These are phyloP conservation scores for Malus hybrid DNA, from an alignment of 331 rosid genomes.

Conservation along the genomic window DNA sequence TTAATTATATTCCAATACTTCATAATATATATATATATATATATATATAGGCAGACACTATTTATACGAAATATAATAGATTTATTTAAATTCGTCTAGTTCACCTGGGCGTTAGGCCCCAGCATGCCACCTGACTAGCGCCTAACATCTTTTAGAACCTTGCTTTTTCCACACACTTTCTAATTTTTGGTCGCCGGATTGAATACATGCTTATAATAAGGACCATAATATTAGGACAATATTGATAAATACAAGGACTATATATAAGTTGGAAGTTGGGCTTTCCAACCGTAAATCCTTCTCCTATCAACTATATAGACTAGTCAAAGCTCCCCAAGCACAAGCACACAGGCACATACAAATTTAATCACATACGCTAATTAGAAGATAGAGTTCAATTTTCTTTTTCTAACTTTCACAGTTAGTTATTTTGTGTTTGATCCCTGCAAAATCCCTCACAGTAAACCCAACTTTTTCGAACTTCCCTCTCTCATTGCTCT, in stretches of 20 bases:
- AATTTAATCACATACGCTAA: neutral
- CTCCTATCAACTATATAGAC: neutral
- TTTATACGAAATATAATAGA: too few species aligned
- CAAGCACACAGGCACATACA: neutral
- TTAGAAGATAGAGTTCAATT: neutral
- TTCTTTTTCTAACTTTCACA: neutral
- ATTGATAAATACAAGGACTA: neutral
- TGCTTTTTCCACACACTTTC: too few species aligned
- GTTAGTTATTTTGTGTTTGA: constrained; percentile 10
- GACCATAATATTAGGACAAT: neutral
- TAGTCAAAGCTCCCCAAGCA: neutral
- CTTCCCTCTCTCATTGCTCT: constrained; percentile 70
- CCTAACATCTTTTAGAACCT: too few species aligned
- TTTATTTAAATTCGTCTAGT: too few species aligned
- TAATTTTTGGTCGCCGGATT: too few species aligned
- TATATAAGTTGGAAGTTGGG: constrained; percentile 3
- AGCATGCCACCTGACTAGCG: too few species aligned
- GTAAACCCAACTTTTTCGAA: constrained; percentile 91
- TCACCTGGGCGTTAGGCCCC: too few species aligned
- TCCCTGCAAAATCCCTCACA: constrained; percentile 77
- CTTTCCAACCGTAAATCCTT: neutral
- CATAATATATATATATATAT: too few species aligned
- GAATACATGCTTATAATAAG: neutral
- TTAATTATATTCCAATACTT: too few species aligned
- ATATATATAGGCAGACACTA: too few species aligned